phyloP scores from a whole-genome alignment of 73 alveolate species.

The Uronychia binucleata region DNA sequence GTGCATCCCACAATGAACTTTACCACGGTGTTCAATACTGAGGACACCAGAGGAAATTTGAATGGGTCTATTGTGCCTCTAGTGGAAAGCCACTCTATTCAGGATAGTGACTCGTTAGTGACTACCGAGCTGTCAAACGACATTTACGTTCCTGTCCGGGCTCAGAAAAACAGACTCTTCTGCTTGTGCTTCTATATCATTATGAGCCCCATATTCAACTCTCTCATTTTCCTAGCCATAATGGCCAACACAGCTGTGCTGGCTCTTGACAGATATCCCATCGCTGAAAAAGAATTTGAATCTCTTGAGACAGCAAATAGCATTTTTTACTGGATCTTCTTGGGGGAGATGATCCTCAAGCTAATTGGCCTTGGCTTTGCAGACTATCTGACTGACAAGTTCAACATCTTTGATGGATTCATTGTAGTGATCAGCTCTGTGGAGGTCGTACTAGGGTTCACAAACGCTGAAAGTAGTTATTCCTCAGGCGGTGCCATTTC shows the following conservation, averaged over 20 bases:
- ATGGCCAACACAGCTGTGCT: constrained; percentile 58
- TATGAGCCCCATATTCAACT: constrained; percentile 19
- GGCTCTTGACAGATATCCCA: constrained; percentile 67
- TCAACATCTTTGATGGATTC: constrained; percentile 74
- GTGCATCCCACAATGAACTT: not conserved
- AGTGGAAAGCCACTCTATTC: not conserved
- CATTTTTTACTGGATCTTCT: constrained; percentile 42
- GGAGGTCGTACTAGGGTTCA: constrained; percentile 45
- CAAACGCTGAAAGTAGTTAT: constrained; percentile 18
- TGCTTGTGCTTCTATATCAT: constrained; percentile 45
- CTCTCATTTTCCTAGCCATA: not conserved
- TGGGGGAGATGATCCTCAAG: constrained; percentile 69
- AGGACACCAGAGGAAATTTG: not conserved
- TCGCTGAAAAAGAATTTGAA: constrained; percentile 3
- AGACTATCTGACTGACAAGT: constrained; percentile 68
- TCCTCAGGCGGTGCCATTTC: constrained; percentile 63
- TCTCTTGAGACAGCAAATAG: constrained; percentile 22
- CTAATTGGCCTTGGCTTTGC: constrained; percentile 63
- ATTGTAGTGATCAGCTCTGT: constrained; percentile 56
- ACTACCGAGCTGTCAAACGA: constrained; percentile 20
- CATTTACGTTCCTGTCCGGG: constrained; percentile 47
- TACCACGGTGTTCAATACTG: not conserved
- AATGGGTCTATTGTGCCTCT: not conserved
- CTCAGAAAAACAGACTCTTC: constrained; percentile 43
- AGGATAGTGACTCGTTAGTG: not conserved